Conservation (phyloP, 1,284 basidiomycete genomes). For the Heliocybe sulcata region DNA sequence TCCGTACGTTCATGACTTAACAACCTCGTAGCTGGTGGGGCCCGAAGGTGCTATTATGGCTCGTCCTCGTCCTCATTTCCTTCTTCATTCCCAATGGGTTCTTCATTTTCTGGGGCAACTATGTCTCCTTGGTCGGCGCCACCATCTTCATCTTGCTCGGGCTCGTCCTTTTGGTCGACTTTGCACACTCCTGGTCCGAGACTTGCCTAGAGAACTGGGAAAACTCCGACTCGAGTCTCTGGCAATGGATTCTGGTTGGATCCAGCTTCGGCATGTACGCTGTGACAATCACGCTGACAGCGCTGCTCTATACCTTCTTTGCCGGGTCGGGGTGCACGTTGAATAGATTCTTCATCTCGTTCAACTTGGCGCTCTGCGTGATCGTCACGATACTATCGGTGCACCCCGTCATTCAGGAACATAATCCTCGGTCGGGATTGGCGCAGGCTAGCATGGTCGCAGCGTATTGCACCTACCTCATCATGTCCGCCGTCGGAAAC, state of each 20-base stretch:
- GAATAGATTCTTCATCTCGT: constrained; percentile 93
- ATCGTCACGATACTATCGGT: constrained; percentile 82
- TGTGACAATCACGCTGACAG: constrained; percentile 78
- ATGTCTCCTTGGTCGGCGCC: constrained; percentile 85
- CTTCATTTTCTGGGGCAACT: constrained; percentile 97
- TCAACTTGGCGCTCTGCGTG: constrained; percentile 82
- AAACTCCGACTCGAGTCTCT: constrained; percentile 77
- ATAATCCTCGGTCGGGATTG: constrained; percentile 91
- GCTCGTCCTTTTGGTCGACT: constrained; percentile 95
- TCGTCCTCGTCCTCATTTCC: constrained; percentile 68
- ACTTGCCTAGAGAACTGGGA: constrained; percentile 97
- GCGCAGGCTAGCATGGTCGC: constrained; percentile 97
- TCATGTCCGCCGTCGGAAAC: constrained; percentile 92
- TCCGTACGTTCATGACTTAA: not conserved
- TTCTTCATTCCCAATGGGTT: constrained; percentile 95
- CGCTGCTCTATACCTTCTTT: constrained; percentile 90
- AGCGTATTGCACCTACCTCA: constrained; percentile 95
- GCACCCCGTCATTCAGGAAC: constrained; percentile 84
- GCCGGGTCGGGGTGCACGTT: constrained; percentile 81
- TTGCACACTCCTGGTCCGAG: constrained; percentile 98
- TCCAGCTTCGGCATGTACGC: constrained; percentile 90
- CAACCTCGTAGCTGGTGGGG: constrained; percentile 85
- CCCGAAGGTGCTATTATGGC: constrained; percentile 87
- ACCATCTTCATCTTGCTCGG: constrained; percentile 95
- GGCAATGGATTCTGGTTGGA: constrained; percentile 95